A percentile compares a stretch with the other conserved stretches of the same genome.
phyloP scores from a whole-genome alignment of 2,329 filamentous ascomycete genomes.

The Cercospora nicotianae region DNA sequence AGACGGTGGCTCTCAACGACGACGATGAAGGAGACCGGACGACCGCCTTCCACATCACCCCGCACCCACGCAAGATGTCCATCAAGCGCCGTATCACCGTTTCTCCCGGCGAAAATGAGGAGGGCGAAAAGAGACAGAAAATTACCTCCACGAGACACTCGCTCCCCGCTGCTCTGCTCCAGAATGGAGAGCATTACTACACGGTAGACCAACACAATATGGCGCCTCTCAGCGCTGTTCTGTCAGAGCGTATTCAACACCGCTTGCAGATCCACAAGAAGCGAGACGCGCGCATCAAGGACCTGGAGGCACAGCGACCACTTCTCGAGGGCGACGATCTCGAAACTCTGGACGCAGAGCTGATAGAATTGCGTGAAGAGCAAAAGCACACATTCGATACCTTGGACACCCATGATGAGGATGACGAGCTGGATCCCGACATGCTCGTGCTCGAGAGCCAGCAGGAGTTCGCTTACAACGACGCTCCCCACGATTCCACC shows the following conservation, averaged over 20 bases:
- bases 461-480: constrained; percentile 32
- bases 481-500: constrained; percentile 24
- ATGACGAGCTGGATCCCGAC: constrained; percentile 28
- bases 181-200: constrained; percentile 25
- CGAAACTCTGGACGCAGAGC: constrained; percentile 29
- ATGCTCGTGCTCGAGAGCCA: constrained; percentile 38
- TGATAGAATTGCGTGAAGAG: constrained; percentile 27
- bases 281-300: constrained; percentile 27
- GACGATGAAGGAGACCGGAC: constrained; percentile 23
- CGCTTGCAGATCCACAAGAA: constrained; percentile 44
- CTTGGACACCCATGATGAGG: constrained; percentile 34
- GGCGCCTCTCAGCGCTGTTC: constrained; percentile 35
- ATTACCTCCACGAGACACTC: constrained; percentile 36
- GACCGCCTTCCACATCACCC: constrained; percentile 38
- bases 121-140: constrained; percentile 25
- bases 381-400: constrained; percentile 26
- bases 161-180: constrained; percentile 32
- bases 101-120: constrained; percentile 28
- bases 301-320: constrained; percentile 13
- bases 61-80: constrained; percentile 33
- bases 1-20: constrained; percentile 17
- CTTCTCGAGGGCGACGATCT: constrained; percentile 13
- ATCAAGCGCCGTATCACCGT: constrained; percentile 37
- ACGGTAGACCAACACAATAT: constrained; percentile 35
- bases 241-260: constrained; percentile 38